Conservation (phyloP, 345 rosid species). For the Eucalyptus melliodora region DNA sequence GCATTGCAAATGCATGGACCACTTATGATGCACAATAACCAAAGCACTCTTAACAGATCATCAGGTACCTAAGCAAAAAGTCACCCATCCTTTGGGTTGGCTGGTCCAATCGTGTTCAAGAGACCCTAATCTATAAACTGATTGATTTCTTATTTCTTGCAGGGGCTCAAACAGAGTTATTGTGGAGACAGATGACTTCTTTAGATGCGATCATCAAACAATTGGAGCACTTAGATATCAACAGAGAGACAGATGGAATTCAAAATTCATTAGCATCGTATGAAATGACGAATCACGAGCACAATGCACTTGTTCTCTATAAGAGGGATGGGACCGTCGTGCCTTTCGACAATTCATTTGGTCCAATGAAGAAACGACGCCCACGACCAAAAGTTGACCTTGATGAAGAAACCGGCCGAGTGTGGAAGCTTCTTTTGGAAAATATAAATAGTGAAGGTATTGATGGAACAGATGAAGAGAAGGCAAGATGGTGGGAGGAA, state of each 20-base stretch:
- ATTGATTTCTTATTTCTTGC: constrained; percentile 6
- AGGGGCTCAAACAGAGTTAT: constrained; percentile 29
- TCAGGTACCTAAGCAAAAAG: constrained; percentile 20
- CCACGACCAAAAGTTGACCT: constrained; percentile 76
- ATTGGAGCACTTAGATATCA: constrained; percentile 40
- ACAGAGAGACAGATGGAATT: constrained; percentile 5
- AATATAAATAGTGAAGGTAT: constrained; percentile 60
- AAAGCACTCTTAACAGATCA: constrained; percentile 7
- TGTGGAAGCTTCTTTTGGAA: constrained; percentile 72
- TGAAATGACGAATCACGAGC: constrained; percentile 6
- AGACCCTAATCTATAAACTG: neutral
- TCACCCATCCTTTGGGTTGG: neutral
- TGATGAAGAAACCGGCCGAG: constrained; percentile 75
- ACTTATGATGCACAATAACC: constrained; percentile 5
- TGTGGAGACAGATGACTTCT: constrained; percentile 15
- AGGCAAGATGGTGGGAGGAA: constrained; percentile 69
- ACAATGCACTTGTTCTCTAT: constrained; percentile 43
- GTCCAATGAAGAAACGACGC: constrained; percentile 26
- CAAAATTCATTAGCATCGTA: constrained; percentile 49
- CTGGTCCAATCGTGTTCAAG: neutral
- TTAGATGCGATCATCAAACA: constrained; percentile 30
- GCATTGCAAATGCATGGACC: constrained; percentile 19
- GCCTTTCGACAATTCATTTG: constrained; percentile 25
- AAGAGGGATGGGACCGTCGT: constrained; percentile 42
- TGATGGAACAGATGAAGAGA: constrained; percentile 63